Evolutionary conservation across 805 yeast species (phyloP), one percentile per base, ranked within the genome.

Genomic region (Metschnikowia noctiluminum): DNA sequence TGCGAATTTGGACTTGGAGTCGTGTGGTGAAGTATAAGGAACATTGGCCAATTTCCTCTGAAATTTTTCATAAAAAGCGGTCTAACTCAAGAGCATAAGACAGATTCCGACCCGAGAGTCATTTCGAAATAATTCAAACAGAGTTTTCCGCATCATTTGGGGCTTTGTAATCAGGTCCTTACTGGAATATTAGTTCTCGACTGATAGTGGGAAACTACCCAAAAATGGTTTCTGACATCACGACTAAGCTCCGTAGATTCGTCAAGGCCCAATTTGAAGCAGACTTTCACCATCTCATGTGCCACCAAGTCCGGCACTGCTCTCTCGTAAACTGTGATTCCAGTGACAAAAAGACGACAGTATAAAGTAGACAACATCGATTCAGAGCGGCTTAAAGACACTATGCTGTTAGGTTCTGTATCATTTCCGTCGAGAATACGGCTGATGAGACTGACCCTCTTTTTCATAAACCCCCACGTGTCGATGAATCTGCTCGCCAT

Each of bases 401-500:
- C 13, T 34, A 3, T 3, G 11, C 12, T 30, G 13, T 12, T 27
- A 8, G 28, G 15, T 6, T 11, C 32, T 8, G 26, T 12, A 35
- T 6, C 35, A 16, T 6, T 35, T 11, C 21, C 30, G n/a, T 32
- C 28, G 13, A 37, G 21, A 9, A 38, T 35, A 9, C 37, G 28
- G 2, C 39, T 11, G 7, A 50, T 13, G 6, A 45, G 15, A 2
- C 41, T 40, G 2, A 44, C 45, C 31, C 48, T 40, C 14, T 45
- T 34, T 40, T 54, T 53, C 45, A 52, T 38, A 31, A 50, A 58
- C 9, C 60, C 63, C 79, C 82, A 80, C 40, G 81, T 56, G 5
- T 77, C 80, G 28, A 69, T 51, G 46, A 80, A 80, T 45, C 77
- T 70, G 27, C 70, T 63, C 6, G 74, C 61, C 52, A 81, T 62